Evolutionary conservation across 179 eudicot species (phyloP).

Genomic region (Gypsophila paniculata): DNA sequence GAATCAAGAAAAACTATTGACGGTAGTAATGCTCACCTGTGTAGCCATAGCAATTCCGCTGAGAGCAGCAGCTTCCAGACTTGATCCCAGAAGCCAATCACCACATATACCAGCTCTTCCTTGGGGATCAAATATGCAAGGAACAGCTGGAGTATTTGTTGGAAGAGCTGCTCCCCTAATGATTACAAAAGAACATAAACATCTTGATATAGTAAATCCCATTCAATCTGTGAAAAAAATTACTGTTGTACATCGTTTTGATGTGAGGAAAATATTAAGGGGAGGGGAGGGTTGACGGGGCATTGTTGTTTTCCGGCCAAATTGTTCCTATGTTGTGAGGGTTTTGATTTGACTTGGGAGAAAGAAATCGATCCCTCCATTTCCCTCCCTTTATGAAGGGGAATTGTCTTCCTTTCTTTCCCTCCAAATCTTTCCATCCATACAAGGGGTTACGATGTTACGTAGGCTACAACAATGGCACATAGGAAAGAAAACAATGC

Average conservation of each 20-base stretch:
- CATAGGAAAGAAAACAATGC: no score
- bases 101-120: slow-evolving; percentile 98
- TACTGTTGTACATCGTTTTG: no score
- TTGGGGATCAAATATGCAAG: slow-evolving; percentile 89
- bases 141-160: slow-evolving; percentile 74
- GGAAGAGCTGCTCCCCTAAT: slow-evolving; percentile 99
- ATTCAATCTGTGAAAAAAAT: background rate
- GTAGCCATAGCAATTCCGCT: slow-evolving; percentile 90
- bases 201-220: background rate
- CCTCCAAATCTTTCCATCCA: no score
- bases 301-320: background rate
- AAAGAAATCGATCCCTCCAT: background rate
- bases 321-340: background rate
- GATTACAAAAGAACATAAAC: slow-evolving; percentile 10
- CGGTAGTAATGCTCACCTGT: slow-evolving; percentile 44
- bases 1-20: background rate
- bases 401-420: no score
- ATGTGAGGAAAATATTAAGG: background rate
- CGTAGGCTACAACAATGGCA: no score
- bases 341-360: background rate
- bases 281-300: background rate
- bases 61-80: slow-evolving; percentile 83
- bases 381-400: no score
- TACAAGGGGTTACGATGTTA: no score
- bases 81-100: slow-evolving; percentile 95